Evolutionary conservation across 2,329 filamentous ascomycete genomes (phyloP), one percentile per base, ranked within the genome.

Genomic region (Fusarium brevicatenulatum): DNA sequence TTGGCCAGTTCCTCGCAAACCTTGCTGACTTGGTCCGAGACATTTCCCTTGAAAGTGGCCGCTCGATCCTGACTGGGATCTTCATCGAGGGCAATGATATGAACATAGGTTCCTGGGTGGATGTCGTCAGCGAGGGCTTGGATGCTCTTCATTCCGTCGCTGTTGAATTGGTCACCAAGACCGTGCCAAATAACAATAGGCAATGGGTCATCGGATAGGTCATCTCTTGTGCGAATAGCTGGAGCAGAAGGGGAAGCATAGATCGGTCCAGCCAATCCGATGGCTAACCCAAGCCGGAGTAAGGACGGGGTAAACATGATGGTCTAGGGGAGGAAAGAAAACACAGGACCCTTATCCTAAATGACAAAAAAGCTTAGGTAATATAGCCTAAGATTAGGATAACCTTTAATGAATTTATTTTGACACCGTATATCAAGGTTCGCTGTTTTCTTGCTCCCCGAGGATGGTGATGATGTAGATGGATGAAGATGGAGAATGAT

Each of bases 101-200:
- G 92, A 28, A 96, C 91, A 77, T 94, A 91, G 21, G 95, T 98
- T 68, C 93, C 94, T 0, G 95, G 95, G 82, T 97, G 90, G 64
- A 90, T 85, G 55, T 88, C 82, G 66, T 94, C 88, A 72, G 92
- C 92, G 54, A 98, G 87, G n/a, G 87, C 84, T 71, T 89, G 93
- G 37, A 97, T 87, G 60, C 86, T 82, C 75, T 90, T 88, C 62
- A 98, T 87, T 64, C 95, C 95, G 4, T 95, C 91, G 71, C 90
- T 89, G 58, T 90, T 88, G 84, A 91, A 97, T 81, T 91, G 89
- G 83, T 96, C 93, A 77, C 90, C 91, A 16, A 91, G 85, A 32
- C 90, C 96, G 82, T 99, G 96, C 96, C 96, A 99, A 83, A 99
- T 93, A 67, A 99, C 88, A 40, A 99, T 87, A 2, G 96, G 96